Evolutionary conservation across 768 basidiomycete species (phyloP).

Genomic region (Lactarius indigo): DNA sequence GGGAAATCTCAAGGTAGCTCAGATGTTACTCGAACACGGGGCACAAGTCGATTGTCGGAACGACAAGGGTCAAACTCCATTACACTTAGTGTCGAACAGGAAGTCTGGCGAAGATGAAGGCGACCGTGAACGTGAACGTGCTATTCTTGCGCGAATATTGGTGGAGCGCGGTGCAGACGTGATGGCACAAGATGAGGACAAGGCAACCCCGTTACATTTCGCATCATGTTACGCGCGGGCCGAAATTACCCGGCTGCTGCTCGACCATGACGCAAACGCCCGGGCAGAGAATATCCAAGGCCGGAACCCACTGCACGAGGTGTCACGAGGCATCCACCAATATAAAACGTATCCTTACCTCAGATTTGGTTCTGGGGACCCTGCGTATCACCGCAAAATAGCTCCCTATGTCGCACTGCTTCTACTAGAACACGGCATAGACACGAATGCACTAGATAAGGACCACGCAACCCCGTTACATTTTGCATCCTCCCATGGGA

Average conservation of each 20-base stretch:
- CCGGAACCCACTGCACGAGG: not conserved
- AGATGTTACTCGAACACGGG: not conserved
- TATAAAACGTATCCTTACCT: too few species aligned
- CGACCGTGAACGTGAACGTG: not conserved
- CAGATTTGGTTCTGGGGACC: too few species aligned
- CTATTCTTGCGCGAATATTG: not conserved
- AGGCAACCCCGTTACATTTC: not conserved
- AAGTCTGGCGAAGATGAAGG: too few species aligned
- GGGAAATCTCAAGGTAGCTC: not conserved
- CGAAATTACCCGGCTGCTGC: not conserved
- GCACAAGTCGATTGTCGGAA: not conserved
- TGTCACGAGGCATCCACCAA: too few species aligned
- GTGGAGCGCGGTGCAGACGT: not conserved
- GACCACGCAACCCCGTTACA: not conserved
- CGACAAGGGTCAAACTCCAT: not conserved
- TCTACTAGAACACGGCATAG: not conserved
- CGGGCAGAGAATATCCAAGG: rapidly evolving
- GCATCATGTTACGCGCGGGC: not conserved
- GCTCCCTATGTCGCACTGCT: not conserved
- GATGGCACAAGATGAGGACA: not conserved
- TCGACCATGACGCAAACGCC: not conserved
- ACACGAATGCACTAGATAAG: not conserved
- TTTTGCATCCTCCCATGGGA: not conserved
- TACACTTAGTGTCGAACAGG: not conserved
- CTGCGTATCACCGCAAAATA: too few species aligned